Evolutionary conservation across 148 eudicot genomes (phyloP), one percentile per base, ranked within the genome.

Genomic region (Fallopia convolvulus): DNA sequence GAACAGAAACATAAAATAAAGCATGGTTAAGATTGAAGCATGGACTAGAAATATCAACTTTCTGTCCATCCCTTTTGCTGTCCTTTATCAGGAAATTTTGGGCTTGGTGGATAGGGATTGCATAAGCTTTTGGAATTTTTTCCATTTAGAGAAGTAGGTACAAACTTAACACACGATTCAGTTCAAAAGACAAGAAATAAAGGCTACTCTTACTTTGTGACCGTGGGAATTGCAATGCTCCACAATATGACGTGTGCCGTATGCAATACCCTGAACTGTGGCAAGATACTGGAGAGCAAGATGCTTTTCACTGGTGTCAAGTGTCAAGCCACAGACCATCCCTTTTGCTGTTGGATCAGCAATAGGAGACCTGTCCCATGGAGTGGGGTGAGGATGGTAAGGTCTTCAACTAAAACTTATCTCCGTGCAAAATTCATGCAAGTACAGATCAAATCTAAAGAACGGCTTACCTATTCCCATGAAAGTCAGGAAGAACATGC

Each of bases 161-260:
- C 36, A 60, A 60, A 41, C 21, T 6, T 36, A 55, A n/a, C n/a
- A 70, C 74, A 72, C 5, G 14, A 41, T 72, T 72, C 6, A 46
- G 75, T 7, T 42, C 41, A 74, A 74, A 8, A 39, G 50, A 46
- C 18, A 11, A 48, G 58, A 46, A 48, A 39, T 39, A 49, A 74
- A 30, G 44, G 47, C 65, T 21, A 21, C 50, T 75, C 87, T 85
- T 93, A 91, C 99, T 80, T 90, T 88, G 87, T 96, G 99, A 77
- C 98, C 99, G 77, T 93, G 85, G 60, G 90, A 86, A 83, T 96
- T 96, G 91, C 95, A 96, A 73, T 96, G 99, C 84, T 96, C 95
- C 58, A 96, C 88, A 73, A 96, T 91, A 79, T 93, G 99, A 33
- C 97, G 98, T 79, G 98, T 96, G 63, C 99, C 99, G 80, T 96